Conservation (phyloP, 2,329 filamentous ascomycete genomes). For the Colletotrichum salicis region DNA sequence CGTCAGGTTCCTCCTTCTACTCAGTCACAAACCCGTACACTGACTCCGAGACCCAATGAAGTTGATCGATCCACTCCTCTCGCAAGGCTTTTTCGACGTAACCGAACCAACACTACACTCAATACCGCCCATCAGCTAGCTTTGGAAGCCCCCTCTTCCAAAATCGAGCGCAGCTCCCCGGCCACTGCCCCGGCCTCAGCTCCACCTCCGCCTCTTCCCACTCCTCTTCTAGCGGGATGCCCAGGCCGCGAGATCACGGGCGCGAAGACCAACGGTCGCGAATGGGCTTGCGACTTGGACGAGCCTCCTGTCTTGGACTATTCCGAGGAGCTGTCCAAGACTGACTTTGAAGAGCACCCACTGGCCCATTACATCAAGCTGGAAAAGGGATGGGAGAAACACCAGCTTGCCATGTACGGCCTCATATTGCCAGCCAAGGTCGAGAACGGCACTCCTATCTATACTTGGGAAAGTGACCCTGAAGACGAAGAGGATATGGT, state of each 20-base stretch:
- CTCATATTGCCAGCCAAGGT: conserved; percentile 32
- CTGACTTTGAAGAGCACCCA: conserved; percentile 50
- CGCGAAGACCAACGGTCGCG: conserved; percentile 50
- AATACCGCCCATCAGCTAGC: not conserved
- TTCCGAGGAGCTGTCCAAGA: conserved; percentile 47
- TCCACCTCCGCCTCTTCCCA: conserved; percentile 13
- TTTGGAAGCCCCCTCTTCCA: not conserved
- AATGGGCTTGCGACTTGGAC: conserved; percentile 45
- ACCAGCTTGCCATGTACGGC: conserved; percentile 25
- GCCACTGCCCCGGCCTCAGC: too few species aligned
- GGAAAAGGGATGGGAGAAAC: conserved; percentile 23
- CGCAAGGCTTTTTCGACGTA: conserved; percentile 10
- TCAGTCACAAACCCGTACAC: not conserved
- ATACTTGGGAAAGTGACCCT: conserved; percentile 31
- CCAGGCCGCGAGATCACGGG: conserved; percentile 52
- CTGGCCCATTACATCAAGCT: conserved; percentile 40
- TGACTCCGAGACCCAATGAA: not conserved
- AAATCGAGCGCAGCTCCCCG: not conserved
- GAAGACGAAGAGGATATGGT: conserved; percentile 15
- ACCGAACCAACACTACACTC: not conserved
- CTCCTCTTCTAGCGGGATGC: conserved; percentile 57
- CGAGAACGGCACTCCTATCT: conserved; percentile 23
- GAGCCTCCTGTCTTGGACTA: conserved; percentile 46
- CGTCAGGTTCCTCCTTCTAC: not conserved
- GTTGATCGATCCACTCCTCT: not conserved